Evolutionary conservation across 306 rosid species (phyloP), one percentile per base, ranked within the genome.

Genomic region (Cicer chorassanicum): DNA sequence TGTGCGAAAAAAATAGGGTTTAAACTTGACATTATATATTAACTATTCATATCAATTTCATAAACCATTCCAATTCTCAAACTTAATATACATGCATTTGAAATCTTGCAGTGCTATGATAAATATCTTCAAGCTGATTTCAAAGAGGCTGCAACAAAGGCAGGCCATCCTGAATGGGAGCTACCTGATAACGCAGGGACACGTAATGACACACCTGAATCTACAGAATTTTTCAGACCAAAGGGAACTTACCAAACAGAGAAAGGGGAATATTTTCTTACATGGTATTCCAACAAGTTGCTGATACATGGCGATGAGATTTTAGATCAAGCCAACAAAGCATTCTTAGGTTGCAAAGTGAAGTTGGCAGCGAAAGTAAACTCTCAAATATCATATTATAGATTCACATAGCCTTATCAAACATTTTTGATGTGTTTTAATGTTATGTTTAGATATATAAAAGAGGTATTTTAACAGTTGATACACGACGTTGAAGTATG

Each of bases 281-380:
- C 92, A 45, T 94, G 98, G 98, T 91, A 90, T 80, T 94, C 97
- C 46, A 85, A 83, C 88, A 90, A 84, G 72, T 81, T 94, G 79
- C 79, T 94, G 80, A 82, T 6, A 45, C 98, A 91, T 68, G 96
- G 95, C 43, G 96, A 94, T 80, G 87, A 88, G 65, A 90, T 92
- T 79, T 79, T 94, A 71, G 98, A 88, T 65, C 87, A 88, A 85
- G 97, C 97, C 75, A 94, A 94, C 83, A 81, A 78, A 76, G 87
- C 75, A 51, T 91, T 94, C 82, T 68, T 73, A 29, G 93, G 92
- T 46, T 91, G 90, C 69, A 90, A 85, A 87, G 74, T 94, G 82
- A 91, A 84, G 86, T 80, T 94, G 74, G 97, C 98, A 45, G 91
- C 89, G 76, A 91, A 94, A 84, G 97, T 94, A 90, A 79, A 44